These are phyloP conservation scores for Senna tora DNA, from an alignment of 306 rosid species.

Conservation along the genomic window DNA sequence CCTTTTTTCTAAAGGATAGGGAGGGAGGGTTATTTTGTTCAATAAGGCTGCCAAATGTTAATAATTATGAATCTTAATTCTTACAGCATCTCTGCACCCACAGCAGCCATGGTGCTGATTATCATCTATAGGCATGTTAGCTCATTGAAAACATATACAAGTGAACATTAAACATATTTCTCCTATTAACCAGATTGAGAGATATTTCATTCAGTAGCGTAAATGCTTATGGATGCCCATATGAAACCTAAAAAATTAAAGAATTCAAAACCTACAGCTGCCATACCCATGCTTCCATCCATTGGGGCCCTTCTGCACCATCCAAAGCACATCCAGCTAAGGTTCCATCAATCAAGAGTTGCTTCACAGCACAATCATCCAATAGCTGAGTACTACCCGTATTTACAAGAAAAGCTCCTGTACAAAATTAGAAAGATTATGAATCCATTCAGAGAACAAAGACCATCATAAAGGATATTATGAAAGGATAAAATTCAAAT, in stretches of 20 bases:
- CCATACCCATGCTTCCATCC: constrained; percentile 99
- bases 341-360: constrained; percentile 95
- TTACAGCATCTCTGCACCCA: constrained; percentile 25
- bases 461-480: background rate
- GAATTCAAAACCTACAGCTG: constrained; percentile 30
- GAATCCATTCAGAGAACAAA: constrained; percentile 21
- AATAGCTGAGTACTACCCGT: constrained; percentile 93
- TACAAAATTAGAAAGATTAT: constrained; percentile 15
- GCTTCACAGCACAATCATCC: constrained; percentile 99
- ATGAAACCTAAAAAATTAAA: background rate
- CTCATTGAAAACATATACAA: background rate
- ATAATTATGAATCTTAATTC: background rate
- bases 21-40: background rate
- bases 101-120: constrained; percentile 13
- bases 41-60: background rate
- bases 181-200: background rate
- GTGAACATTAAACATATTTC: background rate
- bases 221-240: background rate
- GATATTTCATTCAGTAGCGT: background rate
- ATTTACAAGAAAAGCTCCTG: constrained; percentile 95
- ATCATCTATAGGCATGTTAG: background rate
- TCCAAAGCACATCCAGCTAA: constrained; percentile 98
- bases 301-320: constrained; percentile 99
- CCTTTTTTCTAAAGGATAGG: background rate
- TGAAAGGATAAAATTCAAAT: constrained; percentile 17